Conservation (phyloP, 129 eudicot species). For the Ambrosia trifida region DNA sequence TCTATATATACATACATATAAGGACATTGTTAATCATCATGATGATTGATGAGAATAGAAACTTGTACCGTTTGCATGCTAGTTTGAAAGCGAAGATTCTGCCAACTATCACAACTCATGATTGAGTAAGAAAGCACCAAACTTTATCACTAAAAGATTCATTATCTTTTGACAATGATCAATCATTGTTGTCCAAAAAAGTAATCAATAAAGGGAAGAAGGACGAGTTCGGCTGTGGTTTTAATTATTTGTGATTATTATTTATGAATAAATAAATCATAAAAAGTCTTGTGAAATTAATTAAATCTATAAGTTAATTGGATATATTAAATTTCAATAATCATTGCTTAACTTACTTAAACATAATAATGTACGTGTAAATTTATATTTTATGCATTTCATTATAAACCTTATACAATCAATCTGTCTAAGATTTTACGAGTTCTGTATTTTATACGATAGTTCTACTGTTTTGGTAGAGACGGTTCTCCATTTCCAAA, state of each 20-base stretch:
- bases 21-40: neutral
- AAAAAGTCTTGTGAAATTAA: conserved; percentile 6
- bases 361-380: neutral
- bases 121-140: conserved; percentile 65
- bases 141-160: conserved; percentile 41
- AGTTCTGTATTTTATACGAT: neutral
- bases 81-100: conserved; percentile 62
- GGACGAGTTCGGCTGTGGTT: conserved; percentile 17
- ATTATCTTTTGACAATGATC: conserved; percentile 35
- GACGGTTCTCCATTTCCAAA: too few species aligned
- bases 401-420: neutral
- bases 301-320: neutral
- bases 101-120: conserved; percentile 59
- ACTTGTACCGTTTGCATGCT: conserved; percentile 32
- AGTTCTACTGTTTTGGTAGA: too few species aligned
- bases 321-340: neutral
- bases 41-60: conserved; percentile 11
- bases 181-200: conserved; percentile 41
- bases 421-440: neutral
- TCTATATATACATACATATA: neutral
- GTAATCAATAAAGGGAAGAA: conserved; percentile 29
- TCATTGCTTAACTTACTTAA: conserved; percentile 1
- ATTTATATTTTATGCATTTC: neutral
- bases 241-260: conserved; percentile 20
- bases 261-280: conserved; percentile 11